Evolutionary conservation across 257 asterid species (phyloP), one percentile per base, ranked within the genome.

Genomic region (Nyctanthes arbortristis): DNA sequence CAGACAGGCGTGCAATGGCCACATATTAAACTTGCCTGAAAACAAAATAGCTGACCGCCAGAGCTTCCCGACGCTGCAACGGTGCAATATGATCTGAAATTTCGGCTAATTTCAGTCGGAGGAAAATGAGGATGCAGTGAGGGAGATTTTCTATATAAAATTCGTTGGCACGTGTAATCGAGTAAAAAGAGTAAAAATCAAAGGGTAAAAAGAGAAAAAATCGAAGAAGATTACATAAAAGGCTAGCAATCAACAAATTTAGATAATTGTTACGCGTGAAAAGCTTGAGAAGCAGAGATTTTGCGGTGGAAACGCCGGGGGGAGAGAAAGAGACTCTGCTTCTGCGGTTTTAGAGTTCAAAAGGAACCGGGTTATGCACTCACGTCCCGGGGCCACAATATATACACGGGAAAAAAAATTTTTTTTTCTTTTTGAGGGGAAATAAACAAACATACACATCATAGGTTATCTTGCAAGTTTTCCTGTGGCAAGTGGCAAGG

Each of bases 1-100:
- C 45, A 61, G 4, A 52, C 30, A 52, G 29, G 71, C 57, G 65
- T 29, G 36, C 30, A 52, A 24, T 52, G 59, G n/a, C 31, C 59
- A 24, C 25, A 65, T 54, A 59, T 4, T 52, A 24, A 52, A 67
- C 78, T 70, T 63, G 67, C 87, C 84, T 64, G 59, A 66, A 63
- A 67, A 67, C 45, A 61, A 57, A 59, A 57, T 66, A 54, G 64
- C 56, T 22, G 32, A 61, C 74, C 54, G 75, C 76, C 82, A 71
- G 76, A 29, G 80, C 82, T 74, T 52, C 59, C 16, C 47, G 28
- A 18, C 4, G 16, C 54, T 52, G 31, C 59, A 66, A 63, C 54
- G 69, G 33, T 9, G 31, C 59, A 24, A 52, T 52, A 52, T 9
- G 73, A 79, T 76, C 80, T 37, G 68, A 70, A 75, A 65, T 27